phyloP scores from a whole-genome alignment of 2,329 filamentous ascomycete species.

The Scorias spongiosa region DNA sequence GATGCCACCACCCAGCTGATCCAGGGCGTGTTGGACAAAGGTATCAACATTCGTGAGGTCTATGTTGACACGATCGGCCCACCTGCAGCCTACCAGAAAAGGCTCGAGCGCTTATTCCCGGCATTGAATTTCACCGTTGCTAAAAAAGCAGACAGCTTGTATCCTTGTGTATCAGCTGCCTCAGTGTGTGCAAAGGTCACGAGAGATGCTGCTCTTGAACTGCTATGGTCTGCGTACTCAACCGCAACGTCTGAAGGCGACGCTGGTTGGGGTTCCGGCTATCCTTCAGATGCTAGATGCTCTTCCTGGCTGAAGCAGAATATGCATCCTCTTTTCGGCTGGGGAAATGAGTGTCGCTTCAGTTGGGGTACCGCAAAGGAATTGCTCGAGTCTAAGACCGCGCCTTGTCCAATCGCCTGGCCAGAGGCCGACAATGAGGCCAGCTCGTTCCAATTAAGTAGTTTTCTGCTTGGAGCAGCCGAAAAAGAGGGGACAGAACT shows the following conservation, averaged over 20 bases:
- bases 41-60: conserved; percentile 74
- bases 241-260: conserved; percentile 18
- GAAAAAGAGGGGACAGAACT: conserved; percentile 48
- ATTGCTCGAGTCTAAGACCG: conserved; percentile 64
- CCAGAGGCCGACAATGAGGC: conserved; percentile 57
- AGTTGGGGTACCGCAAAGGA: conserved; percentile 95
- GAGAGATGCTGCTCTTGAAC: conserved; percentile 73
- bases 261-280: conserved; percentile 69
- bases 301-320: conserved; percentile 67
- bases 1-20: conserved; percentile 80
- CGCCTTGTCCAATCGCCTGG: conserved; percentile 64
- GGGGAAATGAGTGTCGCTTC: conserved; percentile 84
- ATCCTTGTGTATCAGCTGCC: conserved; percentile 83
- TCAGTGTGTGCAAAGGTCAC: conserved; percentile 95
- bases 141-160: conserved; percentile 77
- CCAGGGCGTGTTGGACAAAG: conserved; percentile 54
- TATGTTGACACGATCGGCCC: conserved; percentile 91
- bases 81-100: conserved; percentile 69
- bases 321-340: conserved; percentile 89
- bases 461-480: conserved; percentile 48
- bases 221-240: conserved; percentile 47
- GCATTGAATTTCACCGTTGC: conserved; percentile 37
- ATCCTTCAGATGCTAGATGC: conserved; percentile 75
- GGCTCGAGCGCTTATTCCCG: conserved; percentile 72
- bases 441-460: conserved; percentile 51